phyloP scores from a whole-genome alignment of 495 filamentous ascomycete genomes.

The Achaetomiella virescens region DNA sequence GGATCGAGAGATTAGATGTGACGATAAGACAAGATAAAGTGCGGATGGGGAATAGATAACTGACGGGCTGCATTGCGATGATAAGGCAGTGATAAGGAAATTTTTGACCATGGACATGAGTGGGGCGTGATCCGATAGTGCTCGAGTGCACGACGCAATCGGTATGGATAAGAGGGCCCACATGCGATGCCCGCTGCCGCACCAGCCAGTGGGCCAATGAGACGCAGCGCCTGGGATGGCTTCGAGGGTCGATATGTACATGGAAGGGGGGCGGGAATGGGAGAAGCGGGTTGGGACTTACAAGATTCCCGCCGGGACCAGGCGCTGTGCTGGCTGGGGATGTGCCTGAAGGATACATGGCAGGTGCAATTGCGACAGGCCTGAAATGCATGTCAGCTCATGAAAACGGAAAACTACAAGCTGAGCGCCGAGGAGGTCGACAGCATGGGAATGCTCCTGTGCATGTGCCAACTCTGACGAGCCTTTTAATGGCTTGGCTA shows the following conservation, averaged over 20 bases:
- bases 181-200: neutral
- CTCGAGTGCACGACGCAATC: conserved; percentile 7
- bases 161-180: conserved; percentile 16
- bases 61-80: conserved; percentile 16
- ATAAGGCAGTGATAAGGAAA: conserved; percentile 32
- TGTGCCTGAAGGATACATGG: conserved; percentile 49
- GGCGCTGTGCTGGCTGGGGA: conserved; percentile 63
- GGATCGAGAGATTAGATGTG: conserved; percentile 28
- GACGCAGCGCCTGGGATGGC: neutral
- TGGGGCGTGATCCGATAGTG: conserved; percentile 14
- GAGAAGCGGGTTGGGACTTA: conserved; percentile 40
- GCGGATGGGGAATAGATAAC: conserved; percentile 22
- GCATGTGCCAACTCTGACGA: too few species aligned
- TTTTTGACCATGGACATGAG: conserved; percentile 30
- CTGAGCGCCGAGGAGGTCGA: too few species aligned
- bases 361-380: conserved; percentile 26
- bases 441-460: too few species aligned
- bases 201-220: conserved; percentile 21
- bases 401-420: neutral
- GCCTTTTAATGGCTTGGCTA: too few species aligned
- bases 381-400: conserved; percentile 15
- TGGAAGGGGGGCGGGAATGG: neutral
- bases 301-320: conserved; percentile 59
- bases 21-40: conserved; percentile 25
- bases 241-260: neutral